phyloP scores from a whole-genome alignment of 202 grass and related monocot genomes.

The Setaria italica region DNA sequence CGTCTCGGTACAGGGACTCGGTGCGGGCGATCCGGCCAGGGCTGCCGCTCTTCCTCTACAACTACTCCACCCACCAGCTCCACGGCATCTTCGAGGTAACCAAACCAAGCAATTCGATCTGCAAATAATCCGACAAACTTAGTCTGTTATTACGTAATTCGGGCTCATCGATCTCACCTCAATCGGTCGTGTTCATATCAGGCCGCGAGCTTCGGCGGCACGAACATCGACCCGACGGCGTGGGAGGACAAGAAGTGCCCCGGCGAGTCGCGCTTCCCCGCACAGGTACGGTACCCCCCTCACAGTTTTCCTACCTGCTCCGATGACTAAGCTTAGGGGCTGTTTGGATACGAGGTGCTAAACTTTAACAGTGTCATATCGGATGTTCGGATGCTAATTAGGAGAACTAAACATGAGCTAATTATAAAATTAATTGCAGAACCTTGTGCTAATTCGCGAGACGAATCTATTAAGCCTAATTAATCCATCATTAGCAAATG shows the following conservation, averaged over 20 bases:
- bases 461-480: too few relatives aligned
- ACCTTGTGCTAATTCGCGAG: too few relatives aligned
- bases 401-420: too few relatives aligned
- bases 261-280: conserved; percentile 94
- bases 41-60: conserved; percentile 98
- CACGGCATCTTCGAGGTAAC: conserved; percentile 96
- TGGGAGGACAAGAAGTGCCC: conserved; percentile 99
- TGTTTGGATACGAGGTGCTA: too few relatives aligned
- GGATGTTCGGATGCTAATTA: too few relatives aligned
- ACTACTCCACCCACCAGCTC: conserved; percentile 97
- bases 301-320: not conserved
- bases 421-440: too few relatives aligned
- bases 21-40: conserved; percentile 90
- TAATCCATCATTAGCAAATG: too few relatives aligned
- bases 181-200: not conserved
- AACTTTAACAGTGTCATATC: too few relatives aligned
- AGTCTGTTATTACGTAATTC: not conserved
- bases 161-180: not conserved
- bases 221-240: conserved; percentile 94
- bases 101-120: not conserved
- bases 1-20: conserved; percentile 94
- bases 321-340: not conserved
- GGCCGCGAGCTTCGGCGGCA: conserved; percentile 95
- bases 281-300: conserved; percentile 56
- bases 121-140: not conserved